Evolutionary conservation across 106 monocot species (phyloP).

Genomic region (Dactylorhiza incarnata): DNA sequence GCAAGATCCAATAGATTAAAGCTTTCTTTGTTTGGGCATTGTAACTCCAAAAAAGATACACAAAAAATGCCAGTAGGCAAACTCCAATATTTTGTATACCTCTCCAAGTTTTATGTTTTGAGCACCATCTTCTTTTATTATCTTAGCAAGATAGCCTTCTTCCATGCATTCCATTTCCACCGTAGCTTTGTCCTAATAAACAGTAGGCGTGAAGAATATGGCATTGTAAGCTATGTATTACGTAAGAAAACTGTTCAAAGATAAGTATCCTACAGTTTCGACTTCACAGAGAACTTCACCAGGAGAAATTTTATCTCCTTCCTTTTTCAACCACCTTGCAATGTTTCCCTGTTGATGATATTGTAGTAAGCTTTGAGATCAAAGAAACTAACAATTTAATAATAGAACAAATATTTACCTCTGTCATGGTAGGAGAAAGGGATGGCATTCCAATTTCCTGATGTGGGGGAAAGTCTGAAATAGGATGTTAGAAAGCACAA

Average conservation of each 20-base stretch:
- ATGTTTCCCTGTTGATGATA: slow-evolving; percentile 71
- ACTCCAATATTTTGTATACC: slow-evolving; percentile 27
- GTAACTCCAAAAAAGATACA: too few species aligned
- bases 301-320: slow-evolving; percentile 92
- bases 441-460: slow-evolving; percentile 96
- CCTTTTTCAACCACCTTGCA: slow-evolving; percentile 93
- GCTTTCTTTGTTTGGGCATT: too few species aligned
- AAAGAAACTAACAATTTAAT: neutral
- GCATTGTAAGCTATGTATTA: neutral
- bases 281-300: slow-evolving; percentile 99
- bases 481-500: slow-evolving; percentile 4
- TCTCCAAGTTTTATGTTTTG: slow-evolving; percentile 94
- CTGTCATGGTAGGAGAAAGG: slow-evolving; percentile 99
- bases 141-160: slow-evolving; percentile 94
- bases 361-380: neutral
- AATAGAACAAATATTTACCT: slow-evolving; percentile 35
- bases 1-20: too few species aligned
- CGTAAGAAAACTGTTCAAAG: neutral
- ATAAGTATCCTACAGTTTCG: slow-evolving; percentile 70
- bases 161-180: slow-evolving; percentile 99
- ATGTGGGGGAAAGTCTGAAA: slow-evolving; percentile 84
- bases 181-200: slow-evolving; percentile 87
- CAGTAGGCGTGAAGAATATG: neutral
- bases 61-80: neutral
- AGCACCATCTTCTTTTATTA: slow-evolving; percentile 82